Conservation (phyloP, 805 yeast species). For the Candida corydali region DNA sequence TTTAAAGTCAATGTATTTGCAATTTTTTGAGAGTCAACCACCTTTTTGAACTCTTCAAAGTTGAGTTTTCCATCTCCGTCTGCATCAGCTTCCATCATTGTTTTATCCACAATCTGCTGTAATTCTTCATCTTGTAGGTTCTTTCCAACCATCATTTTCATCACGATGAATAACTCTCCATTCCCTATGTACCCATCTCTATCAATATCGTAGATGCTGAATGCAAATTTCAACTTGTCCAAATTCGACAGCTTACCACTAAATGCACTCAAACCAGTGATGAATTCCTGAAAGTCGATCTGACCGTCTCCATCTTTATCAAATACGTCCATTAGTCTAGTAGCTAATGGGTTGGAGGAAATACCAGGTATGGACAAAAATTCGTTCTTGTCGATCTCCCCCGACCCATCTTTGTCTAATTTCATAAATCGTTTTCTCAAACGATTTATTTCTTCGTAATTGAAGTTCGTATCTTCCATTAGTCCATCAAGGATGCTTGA, state of each 20-base stretch:
- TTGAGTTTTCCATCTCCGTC: constrained; percentile 85
- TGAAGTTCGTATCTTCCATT: constrained; percentile 81
- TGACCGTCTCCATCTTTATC: constrained; percentile 91
- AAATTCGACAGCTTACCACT: constrained; percentile 76
- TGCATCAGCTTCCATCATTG: constrained; percentile 86
- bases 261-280: constrained; percentile 80
- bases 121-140: constrained; percentile 81
- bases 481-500: constrained; percentile 63
- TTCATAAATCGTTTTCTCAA: constrained; percentile 92
- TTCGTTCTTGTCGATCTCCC: constrained; percentile 87
- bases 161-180: constrained; percentile 87
- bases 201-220: constrained; percentile 92
- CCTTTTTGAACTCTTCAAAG: constrained; percentile 80
- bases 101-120: constrained; percentile 95
- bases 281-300: constrained; percentile 93
- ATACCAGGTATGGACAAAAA: constrained; percentile 92
- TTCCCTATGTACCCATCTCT: constrained; percentile 92
- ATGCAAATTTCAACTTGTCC: constrained; percentile 85
- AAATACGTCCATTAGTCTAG: constrained; percentile 87
- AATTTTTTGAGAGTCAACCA: constrained; percentile 55
- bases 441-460: constrained; percentile 86
- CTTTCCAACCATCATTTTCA: constrained; percentile 96
- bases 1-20: constrained; percentile 58
- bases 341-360: constrained; percentile 82
- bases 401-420: constrained; percentile 87